These are phyloP conservation scores for Solanum tarijense DNA, from an alignment of 257 asterid species.

Conservation along the genomic window DNA sequence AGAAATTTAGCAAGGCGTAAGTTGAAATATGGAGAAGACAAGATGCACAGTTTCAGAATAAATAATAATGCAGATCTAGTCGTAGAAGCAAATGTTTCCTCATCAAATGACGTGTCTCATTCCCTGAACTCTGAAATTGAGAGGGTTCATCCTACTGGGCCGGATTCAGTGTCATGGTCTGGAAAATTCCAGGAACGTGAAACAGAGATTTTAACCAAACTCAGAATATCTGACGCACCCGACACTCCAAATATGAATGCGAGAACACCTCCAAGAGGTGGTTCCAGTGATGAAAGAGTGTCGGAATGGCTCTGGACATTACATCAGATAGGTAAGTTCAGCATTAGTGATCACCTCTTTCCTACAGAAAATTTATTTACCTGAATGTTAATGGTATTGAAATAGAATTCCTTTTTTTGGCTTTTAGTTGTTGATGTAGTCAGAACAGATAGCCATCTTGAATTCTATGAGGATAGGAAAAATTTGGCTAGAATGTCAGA, in stretches of 20 bases:
- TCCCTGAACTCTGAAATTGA: conserved; percentile 39
- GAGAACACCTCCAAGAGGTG: conserved; percentile 43
- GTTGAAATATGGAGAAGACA: conserved; percentile 54
- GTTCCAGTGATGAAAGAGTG: conserved; percentile 56
- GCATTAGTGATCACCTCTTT: neutral
- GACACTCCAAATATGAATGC: conserved; percentile 32
- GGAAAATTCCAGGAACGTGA: conserved; percentile 25
- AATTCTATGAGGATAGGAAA: conserved; percentile 77
- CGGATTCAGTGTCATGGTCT: conserved; percentile 32
- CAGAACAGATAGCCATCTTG: conserved; percentile 94
- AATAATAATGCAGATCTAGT: conserved; percentile 78
- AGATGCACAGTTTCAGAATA: conserved; percentile 82
- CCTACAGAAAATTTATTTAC: neutral
- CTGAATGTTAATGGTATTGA: neutral
- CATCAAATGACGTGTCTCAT: conserved; percentile 28
- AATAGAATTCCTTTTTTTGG: conserved; percentile 1
- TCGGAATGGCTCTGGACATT: conserved; percentile 99
- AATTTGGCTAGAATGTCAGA: conserved; percentile 98
- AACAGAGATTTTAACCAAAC: conserved; percentile 31
- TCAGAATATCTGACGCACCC: conserved; percentile 60
- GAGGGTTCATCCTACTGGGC: conserved; percentile 19
- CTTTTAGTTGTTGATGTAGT: conserved; percentile 89
- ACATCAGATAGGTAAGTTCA: conserved; percentile 70
- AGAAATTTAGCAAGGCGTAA: conserved; percentile 38
- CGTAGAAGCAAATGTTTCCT: conserved; percentile 49